A percentile compares a stretch with the other conserved stretches of the same genome.
These are phyloP conservation scores for Phaeotremella skinneri DNA, from an alignment of 768 basidiomycete species.

Conservation along the genomic window DNA sequence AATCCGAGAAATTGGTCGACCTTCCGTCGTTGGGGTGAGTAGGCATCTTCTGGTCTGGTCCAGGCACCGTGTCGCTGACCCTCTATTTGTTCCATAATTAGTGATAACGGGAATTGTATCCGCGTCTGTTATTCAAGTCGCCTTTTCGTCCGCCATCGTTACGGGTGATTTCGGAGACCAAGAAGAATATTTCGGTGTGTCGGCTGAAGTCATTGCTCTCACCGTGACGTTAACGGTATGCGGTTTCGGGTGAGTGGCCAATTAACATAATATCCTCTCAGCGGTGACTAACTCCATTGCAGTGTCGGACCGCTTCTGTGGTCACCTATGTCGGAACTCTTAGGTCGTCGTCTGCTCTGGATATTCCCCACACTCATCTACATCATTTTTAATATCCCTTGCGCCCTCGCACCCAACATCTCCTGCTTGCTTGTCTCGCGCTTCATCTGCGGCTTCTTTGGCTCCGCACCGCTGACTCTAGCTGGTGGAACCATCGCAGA, in stretches of 20 bases:
- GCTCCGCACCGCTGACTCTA: slow-evolving; percentile 45
- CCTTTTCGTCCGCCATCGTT: slow-evolving; percentile 29
- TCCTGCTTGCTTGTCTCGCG: slow-evolving; percentile 45
- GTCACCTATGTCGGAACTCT: slow-evolving; percentile 46
- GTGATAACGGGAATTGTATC: slow-evolving; percentile 30
- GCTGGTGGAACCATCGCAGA: slow-evolving; percentile 45
- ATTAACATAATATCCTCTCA: too few species aligned
- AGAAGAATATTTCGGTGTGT: slow-evolving; percentile 26
- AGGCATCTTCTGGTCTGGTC: neutral
- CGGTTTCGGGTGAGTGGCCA: slow-evolving; percentile 37
- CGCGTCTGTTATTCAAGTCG: slow-evolving; percentile 28
- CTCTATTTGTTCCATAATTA: neutral
- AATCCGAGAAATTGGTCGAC: slow-evolving; percentile 35
- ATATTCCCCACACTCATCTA: slow-evolving; percentile 36
- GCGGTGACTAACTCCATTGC: too few species aligned
- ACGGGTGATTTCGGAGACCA: slow-evolving; percentile 36
- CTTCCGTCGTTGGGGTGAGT: slow-evolving; percentile 24
- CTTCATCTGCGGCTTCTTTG: slow-evolving; percentile 43
- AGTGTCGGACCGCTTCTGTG: slow-evolving; percentile 47
- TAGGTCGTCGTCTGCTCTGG: slow-evolving; percentile 43
- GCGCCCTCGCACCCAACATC: slow-evolving; percentile 43
- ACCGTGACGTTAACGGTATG: slow-evolving; percentile 31
- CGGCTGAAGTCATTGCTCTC: slow-evolving; percentile 27
- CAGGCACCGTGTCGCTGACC: slow-evolving; percentile 1
- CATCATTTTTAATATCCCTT: slow-evolving; percentile 50